Percentiles rank a stretch among this genome's conserved stretches.
phyloP scores from a whole-genome alignment of 2,329 filamentous ascomycete species.

The Diaporthe australafricana region DNA sequence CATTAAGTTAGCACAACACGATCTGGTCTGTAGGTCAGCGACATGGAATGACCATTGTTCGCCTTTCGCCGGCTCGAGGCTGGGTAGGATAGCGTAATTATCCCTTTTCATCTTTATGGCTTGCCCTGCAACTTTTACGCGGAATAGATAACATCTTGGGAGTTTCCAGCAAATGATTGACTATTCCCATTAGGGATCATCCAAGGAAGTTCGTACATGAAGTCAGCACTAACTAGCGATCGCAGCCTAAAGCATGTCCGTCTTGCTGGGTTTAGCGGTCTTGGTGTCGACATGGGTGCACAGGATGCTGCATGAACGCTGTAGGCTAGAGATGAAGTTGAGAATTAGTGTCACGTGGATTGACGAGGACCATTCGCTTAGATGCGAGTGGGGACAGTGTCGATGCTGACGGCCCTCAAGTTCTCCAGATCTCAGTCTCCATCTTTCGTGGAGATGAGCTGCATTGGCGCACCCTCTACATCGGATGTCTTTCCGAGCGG shows the following conservation, averaged over 20 bases:
- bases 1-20: no score
- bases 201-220: no score
- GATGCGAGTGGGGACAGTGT: background rate
- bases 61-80: no score
- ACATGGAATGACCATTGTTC: no score
- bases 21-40: no score
- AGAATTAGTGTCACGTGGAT: background rate
- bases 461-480: background rate
- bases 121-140: no score
- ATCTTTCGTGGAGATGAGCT: background rate
- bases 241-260: background rate
- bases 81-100: no score
- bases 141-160: no score
- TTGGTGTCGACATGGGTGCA: background rate
- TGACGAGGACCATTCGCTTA: background rate
- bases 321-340: background rate
- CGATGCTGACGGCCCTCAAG: constrained; percentile 11
- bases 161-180: no score
- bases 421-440: no score
- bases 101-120: no score
- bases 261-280: background rate
- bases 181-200: no score
- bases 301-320: background rate
- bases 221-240: background rate
- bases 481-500: background rate